Evolutionary conservation across 78 protist species (phyloP).

Genomic region (Dictyostelium intermedium): DNA sequence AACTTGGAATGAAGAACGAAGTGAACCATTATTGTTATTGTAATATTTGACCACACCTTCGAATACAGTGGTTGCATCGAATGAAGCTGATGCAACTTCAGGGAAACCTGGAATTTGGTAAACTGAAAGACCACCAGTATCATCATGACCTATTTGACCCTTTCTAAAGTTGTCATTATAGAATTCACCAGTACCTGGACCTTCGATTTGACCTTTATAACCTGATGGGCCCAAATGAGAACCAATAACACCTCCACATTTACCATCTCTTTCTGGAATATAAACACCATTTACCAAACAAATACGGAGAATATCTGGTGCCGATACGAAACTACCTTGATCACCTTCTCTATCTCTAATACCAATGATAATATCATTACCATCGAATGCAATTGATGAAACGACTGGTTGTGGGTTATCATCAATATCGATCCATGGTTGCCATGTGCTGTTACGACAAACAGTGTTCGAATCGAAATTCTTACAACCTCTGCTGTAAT

Average conservation of each 20-base stretch:
- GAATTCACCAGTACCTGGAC: constrained; percentile 69
- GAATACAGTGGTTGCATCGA: constrained; percentile 4
- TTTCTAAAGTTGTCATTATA: constrained; percentile 47
- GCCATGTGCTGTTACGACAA: constrained; percentile 7
- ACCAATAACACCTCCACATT: constrained; percentile 33
- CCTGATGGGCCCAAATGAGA: constrained; percentile 52
- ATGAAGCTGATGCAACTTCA: constrained; percentile 13
- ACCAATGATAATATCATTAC: constrained; percentile 13
- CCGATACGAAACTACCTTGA: constrained; percentile 6
- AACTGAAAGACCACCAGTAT: constrained; percentile 33
- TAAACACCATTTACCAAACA: constrained; percentile 16
- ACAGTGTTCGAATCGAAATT: constrained; percentile 5
- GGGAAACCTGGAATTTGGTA: constrained; percentile 53
- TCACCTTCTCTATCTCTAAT: constrained; percentile 65
- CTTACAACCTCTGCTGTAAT: constrained; percentile 53
- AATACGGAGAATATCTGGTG: constrained; percentile 37
- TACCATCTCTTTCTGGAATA: constrained; percentile 48
- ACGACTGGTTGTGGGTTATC: constrained; percentile 54
- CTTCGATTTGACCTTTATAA: constrained; percentile 21
- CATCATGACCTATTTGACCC: constrained; percentile 37
- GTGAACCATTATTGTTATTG: constrained; percentile 24
- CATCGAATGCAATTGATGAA: constrained; percentile 42
- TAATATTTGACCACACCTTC: constrained; percentile 61
- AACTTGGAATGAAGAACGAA: neutral
- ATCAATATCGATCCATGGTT: constrained; percentile 17